Conservation (phyloP, 1,139 yeast genomes). For the Zygosaccharomyces pseudobailii region DNA sequence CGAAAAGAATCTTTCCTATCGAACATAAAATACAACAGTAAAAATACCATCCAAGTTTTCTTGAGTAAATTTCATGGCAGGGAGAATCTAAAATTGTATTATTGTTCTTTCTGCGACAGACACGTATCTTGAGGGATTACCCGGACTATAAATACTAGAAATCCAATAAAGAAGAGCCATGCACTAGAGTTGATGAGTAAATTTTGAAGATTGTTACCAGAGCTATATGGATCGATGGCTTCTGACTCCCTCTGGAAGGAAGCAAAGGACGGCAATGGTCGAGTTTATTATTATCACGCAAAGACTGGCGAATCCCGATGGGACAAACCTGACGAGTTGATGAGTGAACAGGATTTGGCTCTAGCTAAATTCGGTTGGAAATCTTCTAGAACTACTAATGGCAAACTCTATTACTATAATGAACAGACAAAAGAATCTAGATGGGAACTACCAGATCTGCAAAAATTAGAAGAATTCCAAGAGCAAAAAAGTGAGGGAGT, state of each 20-base stretch:
- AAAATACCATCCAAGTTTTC: no score
- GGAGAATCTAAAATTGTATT: no score
- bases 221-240: neutral
- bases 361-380: slow-evolving; percentile 53
- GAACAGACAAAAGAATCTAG: slow-evolving; percentile 60
- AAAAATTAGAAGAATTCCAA: slow-evolving; percentile 13
- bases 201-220: neutral
- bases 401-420: slow-evolving; percentile 69
- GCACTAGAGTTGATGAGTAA: no score
- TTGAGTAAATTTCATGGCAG: no score
- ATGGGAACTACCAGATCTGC: slow-evolving; percentile 69
- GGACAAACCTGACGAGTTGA: slow-evolving; percentile 65
- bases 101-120: no score
- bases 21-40: no score
- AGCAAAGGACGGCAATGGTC: slow-evolving; percentile 59
- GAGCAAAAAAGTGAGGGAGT: slow-evolving; percentile 6
- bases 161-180: no score
- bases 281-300: slow-evolving; percentile 65
- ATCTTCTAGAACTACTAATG: slow-evolving; percentile 61
- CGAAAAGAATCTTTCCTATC: no score
- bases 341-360: slow-evolving; percentile 37
- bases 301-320: slow-evolving; percentile 70
- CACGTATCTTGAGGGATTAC: accelerated
- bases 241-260: slow-evolving; percentile 50
- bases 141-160: no score